Evolutionary conservation across 2,329 filamentous ascomycete genomes (phyloP).

Genomic region (Sarocladiaceae sp.): DNA sequence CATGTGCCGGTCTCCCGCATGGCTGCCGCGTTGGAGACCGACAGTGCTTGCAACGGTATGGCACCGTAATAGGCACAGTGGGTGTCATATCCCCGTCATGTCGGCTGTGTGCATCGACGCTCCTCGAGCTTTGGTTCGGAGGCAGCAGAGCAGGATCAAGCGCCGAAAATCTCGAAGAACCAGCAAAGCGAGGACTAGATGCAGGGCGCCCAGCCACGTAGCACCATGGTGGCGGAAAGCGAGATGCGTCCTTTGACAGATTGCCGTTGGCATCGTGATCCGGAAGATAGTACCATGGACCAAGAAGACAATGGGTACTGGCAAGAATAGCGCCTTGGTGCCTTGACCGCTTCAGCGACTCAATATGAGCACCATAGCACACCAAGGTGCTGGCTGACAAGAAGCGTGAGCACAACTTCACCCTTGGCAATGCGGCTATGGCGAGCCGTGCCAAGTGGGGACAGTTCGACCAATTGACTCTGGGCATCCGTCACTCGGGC

Average conservation of each 20-base stretch:
- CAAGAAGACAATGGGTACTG: no score
- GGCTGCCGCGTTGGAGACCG: no score
- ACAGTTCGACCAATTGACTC: neutral
- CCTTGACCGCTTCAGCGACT: no score
- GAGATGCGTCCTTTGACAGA: no score
- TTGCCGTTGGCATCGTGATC: neutral
- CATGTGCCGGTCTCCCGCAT: slow-evolving; percentile 6
- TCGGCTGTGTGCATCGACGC: neutral
- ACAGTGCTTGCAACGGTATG: no score
- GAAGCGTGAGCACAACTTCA: no score
- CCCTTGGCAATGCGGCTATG: slow-evolving; percentile 3
- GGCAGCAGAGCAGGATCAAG: no score
- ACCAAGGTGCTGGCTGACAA: no score
- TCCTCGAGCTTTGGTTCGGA: neutral
- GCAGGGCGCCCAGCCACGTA: neutral
- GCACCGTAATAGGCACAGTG: neutral
- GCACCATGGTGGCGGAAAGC: neutral
- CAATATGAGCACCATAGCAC: no score
- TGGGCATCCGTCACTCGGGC: slow-evolving; percentile 5
- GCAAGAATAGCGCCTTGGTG: no score
- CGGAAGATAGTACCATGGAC: no score
- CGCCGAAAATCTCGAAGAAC: no score
- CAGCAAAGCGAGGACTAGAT: neutral
- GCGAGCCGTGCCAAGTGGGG: slow-evolving; percentile 5
- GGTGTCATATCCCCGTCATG: slow-evolving; percentile 4